Base-by-base conservation (phyloP, 208 protist species). In the Leptomonas pyrrhocoris region DNA sequence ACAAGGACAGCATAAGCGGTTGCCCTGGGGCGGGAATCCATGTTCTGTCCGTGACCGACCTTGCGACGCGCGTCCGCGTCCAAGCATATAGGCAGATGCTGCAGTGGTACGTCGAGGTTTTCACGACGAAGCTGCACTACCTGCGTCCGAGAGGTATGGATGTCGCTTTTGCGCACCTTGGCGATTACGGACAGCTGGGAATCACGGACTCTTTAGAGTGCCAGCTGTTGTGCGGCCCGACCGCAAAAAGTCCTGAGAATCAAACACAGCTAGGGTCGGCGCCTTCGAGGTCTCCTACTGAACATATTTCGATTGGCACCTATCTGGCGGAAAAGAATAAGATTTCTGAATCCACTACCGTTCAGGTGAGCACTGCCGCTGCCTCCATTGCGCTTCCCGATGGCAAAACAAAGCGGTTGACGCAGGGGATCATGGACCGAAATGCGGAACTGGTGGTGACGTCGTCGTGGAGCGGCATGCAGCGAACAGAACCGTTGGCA, bases 41-140 rank as follows among this genome's bases (percentile, higher is more conserved):
- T 67, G 68, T 95, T 13, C 75, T 97, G 2, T 95, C 89, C 34
- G 77, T 86, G 23, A 72, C 76, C 2, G 80, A 83, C 48, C 46
- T 68, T n/a, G 64, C 58, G 2, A 76, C 73, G 48, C 77, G 86
- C 38, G 64, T 88, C 43, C 62, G 50, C n/a, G 67, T 97, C 48
- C 83, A 93, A 59, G 74, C 79, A 45, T 94, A 94, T 62, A 81
- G 93, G 31, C 84, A 83, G 34, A 69, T 86, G 59, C 80, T 97
- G 21, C 93, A 97, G 77, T 93, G 88, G 87, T 97, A 86, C 68
- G 79, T 92, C 9, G 90, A 95, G 63, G 76, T 79, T 38, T 97
- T 93, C 70, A 79, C 86, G 25, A 53, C 36, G 12, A 81, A 83
- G 38, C 76, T 95, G 43, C 61, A 86, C 73, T 82, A 85, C 55